Percentiles rank a stretch among this genome's conserved stretches.
Evolutionary conservation across 1,284 basidiomycete genomes (phyloP).

Genomic region (Ceratobasidium sp.): DNA sequence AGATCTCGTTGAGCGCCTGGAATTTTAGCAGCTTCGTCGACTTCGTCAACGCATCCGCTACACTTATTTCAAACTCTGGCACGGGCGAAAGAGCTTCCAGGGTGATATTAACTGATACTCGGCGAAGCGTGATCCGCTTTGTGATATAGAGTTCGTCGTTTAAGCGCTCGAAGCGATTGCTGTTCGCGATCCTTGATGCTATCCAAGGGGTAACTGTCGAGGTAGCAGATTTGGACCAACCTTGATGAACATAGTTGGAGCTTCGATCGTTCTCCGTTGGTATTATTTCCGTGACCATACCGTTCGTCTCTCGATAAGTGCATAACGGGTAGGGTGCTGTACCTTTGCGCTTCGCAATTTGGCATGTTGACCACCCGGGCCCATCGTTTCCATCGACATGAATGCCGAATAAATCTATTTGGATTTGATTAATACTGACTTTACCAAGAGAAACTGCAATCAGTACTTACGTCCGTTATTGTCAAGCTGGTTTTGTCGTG

Average conservation of each 20-base stretch:
- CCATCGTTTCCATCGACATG: conserved; percentile 19
- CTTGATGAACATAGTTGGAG: conserved; percentile 19
- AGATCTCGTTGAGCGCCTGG: neutral
- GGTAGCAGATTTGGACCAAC: conserved; percentile 18
- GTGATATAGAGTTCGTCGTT: neutral
- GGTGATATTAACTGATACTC: neutral
- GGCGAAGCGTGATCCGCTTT: neutral
- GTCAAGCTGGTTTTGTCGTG: no score
- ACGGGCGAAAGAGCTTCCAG: neutral
- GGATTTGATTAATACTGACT: no score
- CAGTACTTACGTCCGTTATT: no score
- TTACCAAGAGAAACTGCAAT: no score
- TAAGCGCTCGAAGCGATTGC: neutral
- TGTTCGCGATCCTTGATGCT: conserved; percentile 9
- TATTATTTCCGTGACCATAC: neutral
- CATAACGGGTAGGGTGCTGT: neutral
- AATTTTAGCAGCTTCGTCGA: neutral
- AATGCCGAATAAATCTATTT: conserved; percentile 14
- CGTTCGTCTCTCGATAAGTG: conserved; percentile 5
- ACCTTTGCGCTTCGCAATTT: neutral
- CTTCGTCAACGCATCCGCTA: neutral
- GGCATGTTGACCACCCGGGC: neutral
- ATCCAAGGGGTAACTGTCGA: conserved; percentile 1
- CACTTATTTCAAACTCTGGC: neutral
- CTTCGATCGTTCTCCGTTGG: neutral